Base-by-base conservation (phyloP, 2,329 filamentous ascomycete genomes). In the Talaromyces islandicus region DNA sequence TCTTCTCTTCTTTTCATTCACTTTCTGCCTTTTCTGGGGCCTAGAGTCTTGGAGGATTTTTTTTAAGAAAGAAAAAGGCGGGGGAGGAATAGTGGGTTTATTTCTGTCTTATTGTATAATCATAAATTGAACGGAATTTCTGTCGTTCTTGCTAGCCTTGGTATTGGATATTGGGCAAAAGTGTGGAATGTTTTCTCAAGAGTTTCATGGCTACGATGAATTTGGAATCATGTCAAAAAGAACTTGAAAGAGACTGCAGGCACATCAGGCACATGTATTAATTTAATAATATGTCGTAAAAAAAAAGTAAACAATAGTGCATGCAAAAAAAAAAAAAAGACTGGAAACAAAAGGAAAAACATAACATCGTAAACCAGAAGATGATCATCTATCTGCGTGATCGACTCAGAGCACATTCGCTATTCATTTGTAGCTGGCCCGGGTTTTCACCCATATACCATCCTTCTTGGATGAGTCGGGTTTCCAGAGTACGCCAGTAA, bases 401-500 rank as follows among this genome's bases (percentile, higher is more conserved):
- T 17, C 59, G 56, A 54, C 70, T 68, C 41, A 77, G 61, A n/a
- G 67, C 66, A 60, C 75, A 77, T 46, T 73, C 70, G 56, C 69
- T 73, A 1, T 63, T 46, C 14, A 38, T 55, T 19, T 12, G 24
- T 12, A 58, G 57, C 53, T 69, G 67, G 25, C 65, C 67, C 52
- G 60, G 64, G 60, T 78, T 78, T 14, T 63, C 71, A 1, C 76
- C 79, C 12, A 64, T 66, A 69, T 94, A 93, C 81, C 87, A 93
- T 17, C 88, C 89, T 12, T 82, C 85, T 1, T 84, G 75, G 54
- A 89, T 83, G 60, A 93, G 76, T 25, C 80, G 77, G 56, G 74
- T 73, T 73, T 94, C 90, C 51, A 83, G 81, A 17, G 77, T 75
- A 62, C 80, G 80, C 90, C 90, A 94, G 68, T 89, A 88, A 51